These are phyloP conservation scores for Botryosphaeria agaves DNA, from an alignment of 2,329 filamentous ascomycete genomes.

Conservation along the genomic window DNA sequence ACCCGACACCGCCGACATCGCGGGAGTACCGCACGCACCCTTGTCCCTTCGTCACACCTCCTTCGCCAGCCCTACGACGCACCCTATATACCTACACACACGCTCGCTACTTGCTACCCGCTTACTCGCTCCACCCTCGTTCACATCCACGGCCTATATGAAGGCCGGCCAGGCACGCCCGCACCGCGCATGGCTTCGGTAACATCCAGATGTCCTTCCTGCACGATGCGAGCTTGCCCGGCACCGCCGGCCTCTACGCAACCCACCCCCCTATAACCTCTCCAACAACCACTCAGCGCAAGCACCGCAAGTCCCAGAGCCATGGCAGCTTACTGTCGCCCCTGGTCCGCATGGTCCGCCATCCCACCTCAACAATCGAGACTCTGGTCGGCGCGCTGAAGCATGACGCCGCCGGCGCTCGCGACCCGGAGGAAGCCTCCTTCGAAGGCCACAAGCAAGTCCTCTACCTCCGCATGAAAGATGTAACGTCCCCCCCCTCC, in stretches of 20 bases:
- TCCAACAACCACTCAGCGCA: not conserved
- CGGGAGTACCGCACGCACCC: too few relatives aligned
- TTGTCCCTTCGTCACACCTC: not conserved
- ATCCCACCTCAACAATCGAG: conserved; percentile 14
- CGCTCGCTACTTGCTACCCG: not conserved
- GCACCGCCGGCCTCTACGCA: conserved; percentile 13
- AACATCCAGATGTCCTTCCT: conserved; percentile 16
- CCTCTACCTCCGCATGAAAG: conserved; percentile 45
- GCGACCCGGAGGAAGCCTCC: conserved; percentile 30
- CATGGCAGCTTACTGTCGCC: conserved; percentile 15
- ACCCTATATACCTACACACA: not conserved
- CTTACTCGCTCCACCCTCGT: not conserved
- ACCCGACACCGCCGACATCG: too few relatives aligned
- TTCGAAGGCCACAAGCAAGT: conserved; percentile 33
- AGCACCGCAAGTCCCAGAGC: conserved; percentile 5
- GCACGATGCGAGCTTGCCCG: conserved; percentile 16
- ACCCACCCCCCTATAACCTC: too few relatives aligned
- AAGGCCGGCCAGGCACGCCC: not conserved
- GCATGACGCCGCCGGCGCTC: conserved; percentile 30
- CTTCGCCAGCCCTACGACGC: not conserved
- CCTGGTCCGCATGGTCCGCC: conserved; percentile 16
- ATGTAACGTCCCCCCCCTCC: conserved; percentile 31
- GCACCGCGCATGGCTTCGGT: not conserved
- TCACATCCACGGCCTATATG: not conserved
- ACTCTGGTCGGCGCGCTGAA: conserved; percentile 10